phyloP scores from a whole-genome alignment of 2,329 filamentous ascomycete genomes.

The Colletotrichum endophyticum region DNA sequence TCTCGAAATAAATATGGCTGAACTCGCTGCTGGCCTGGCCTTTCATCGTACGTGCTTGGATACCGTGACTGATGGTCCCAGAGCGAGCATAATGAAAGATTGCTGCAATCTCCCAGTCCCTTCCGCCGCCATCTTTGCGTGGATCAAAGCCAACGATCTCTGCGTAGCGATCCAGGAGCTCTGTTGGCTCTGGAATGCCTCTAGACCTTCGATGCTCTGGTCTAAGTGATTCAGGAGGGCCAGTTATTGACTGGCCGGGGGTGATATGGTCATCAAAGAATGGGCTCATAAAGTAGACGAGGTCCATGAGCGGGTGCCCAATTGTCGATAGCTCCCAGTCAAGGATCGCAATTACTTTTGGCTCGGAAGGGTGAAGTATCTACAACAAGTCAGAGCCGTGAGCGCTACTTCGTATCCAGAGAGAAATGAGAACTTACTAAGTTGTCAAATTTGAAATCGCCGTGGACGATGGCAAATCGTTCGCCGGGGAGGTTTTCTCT shows the following conservation, averaged over 20 bases:
- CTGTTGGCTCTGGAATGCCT: background rate
- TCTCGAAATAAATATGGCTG: background rate
- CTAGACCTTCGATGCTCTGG: background rate
- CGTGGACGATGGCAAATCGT: background rate
- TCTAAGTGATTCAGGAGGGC: background rate
- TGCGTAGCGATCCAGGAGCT: background rate
- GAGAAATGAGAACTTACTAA: background rate
- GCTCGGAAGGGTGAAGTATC: background rate
- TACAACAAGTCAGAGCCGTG: background rate
- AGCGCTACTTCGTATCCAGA: background rate
- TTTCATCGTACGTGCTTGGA: background rate
- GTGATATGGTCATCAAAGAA: background rate
- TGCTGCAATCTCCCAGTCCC: background rate
- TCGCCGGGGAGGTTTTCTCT: background rate
- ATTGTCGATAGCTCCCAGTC: background rate
- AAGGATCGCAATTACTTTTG: background rate
- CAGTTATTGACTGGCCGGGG: background rate
- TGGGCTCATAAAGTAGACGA: background rate
- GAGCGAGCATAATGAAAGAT: background rate
- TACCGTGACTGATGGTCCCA: background rate
- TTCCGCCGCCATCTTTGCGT: background rate
- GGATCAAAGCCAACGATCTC: background rate
- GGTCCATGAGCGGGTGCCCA: background rate
- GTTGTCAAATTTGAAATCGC: background rate
- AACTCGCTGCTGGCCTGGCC: background rate